Conservation (phyloP, 2,329 filamentous ascomycete species). For the Cadophora gregata region DNA sequence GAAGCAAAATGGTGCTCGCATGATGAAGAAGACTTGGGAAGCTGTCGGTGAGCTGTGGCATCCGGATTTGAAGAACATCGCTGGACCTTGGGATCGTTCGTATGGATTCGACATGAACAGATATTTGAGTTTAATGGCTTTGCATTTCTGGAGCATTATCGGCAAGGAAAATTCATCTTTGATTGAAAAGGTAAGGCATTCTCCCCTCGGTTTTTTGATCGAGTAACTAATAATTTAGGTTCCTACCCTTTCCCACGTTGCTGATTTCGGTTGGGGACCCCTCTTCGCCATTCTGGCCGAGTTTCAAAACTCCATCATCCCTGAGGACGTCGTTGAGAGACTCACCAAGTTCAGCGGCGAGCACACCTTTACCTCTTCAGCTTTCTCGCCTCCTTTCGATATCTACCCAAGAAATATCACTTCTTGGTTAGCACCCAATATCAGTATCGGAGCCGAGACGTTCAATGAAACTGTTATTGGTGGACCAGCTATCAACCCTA, state of each 20-base stretch:
- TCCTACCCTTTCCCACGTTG: constrained; percentile 58
- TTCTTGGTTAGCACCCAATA: constrained; percentile 59
- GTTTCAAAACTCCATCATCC: constrained; percentile 55
- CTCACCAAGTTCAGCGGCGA: constrained; percentile 58
- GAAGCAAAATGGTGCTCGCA: constrained; percentile 55
- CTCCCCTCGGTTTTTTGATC: neutral
- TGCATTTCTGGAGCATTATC: constrained; percentile 64
- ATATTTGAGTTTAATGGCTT: constrained; percentile 62
- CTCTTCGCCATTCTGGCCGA: constrained; percentile 60
- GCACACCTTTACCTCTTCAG: constrained; percentile 57
- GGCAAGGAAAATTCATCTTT: constrained; percentile 49
- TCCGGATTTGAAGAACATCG: constrained; percentile 63
- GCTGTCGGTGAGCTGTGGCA: constrained; percentile 60
- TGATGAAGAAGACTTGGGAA: constrained; percentile 60
- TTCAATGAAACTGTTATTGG: constrained; percentile 62
- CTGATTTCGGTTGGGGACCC: constrained; percentile 64
- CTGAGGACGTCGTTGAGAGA: constrained; percentile 46
- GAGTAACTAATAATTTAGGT: constrained; percentile 7
- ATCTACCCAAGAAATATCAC: constrained; percentile 62
- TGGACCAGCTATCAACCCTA: constrained; percentile 57
- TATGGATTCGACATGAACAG: constrained; percentile 70
- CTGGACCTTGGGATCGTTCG: constrained; percentile 67
- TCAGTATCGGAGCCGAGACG: constrained; percentile 66
- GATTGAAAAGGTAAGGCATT: constrained; percentile 31
- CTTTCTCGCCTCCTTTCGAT: constrained; percentile 65